These are phyloP conservation scores for Gonium pectorale DNA, from an alignment of 139 green algal species.

Conservation along the genomic window DNA sequence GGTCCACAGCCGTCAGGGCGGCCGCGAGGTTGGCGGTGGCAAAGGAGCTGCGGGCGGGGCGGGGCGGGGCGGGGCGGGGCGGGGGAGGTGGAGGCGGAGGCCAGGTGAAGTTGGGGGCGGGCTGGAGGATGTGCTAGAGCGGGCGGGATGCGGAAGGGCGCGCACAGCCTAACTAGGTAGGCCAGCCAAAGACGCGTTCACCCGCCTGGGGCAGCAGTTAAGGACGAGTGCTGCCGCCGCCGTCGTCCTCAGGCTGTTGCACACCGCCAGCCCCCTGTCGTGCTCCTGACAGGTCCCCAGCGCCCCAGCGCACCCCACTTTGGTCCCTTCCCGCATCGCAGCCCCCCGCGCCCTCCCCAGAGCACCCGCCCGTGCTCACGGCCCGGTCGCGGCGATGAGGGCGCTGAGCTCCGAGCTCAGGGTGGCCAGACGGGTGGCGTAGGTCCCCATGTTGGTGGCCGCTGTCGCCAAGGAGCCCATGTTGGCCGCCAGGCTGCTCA, in stretches of 20 bases:
- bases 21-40: not conserved
- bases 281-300: no score
- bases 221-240: no score
- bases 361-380: not conserved
- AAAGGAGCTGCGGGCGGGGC: not conserved
- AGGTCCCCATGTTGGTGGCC: not conserved
- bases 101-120: not conserved
- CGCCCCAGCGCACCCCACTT: no score
- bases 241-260: no score
- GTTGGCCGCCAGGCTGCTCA: not conserved
- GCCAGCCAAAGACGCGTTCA: no score
- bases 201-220: no score
- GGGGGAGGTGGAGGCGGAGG: not conserved
- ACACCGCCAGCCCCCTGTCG: no score
- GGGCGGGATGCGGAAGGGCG: no score
- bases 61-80: not conserved
- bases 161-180: no score
- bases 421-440: not conserved
- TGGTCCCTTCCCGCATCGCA: no score
- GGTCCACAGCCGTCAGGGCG: slow-evolving; percentile 7
- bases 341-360: no score
- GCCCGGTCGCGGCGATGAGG: not conserved
- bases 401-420: not conserved
- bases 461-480: not conserved
- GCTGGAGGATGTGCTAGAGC: not conserved